Evolutionary conservation across 2,329 filamentous ascomycete genomes (phyloP).

Genomic region (Mollisiaceae sp.): DNA sequence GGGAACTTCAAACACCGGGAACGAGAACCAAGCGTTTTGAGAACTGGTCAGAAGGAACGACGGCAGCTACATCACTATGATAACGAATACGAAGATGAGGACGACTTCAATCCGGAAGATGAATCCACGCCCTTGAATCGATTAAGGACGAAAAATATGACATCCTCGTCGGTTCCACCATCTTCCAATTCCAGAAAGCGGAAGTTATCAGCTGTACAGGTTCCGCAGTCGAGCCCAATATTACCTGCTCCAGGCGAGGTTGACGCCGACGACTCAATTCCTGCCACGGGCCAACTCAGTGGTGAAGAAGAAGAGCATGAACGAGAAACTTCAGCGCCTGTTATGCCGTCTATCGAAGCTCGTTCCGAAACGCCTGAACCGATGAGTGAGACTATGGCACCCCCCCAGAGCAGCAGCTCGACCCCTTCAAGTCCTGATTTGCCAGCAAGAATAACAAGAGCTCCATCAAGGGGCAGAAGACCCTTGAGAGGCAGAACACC

Average conservation of each 20-base stretch:
- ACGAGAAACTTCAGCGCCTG: constrained; percentile 13
- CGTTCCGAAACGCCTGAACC: constrained; percentile 36
- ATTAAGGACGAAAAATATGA: constrained; percentile 46
- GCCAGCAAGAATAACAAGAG: constrained; percentile 24
- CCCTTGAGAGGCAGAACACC: constrained; percentile 38
- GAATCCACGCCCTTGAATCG: constrained; percentile 70
- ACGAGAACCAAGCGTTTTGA: constrained; percentile 66
- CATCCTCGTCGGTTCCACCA: constrained; percentile 22
- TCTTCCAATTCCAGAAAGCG: constrained; percentile 56
- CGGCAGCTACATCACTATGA: constrained; percentile 45
- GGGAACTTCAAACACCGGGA: constrained; percentile 61
- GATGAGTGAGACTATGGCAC: constrained; percentile 43
- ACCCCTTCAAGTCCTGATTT: constrained; percentile 30
- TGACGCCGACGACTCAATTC: constrained; percentile 34
- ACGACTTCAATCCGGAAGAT: constrained; percentile 66
- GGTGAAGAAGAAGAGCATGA: constrained; percentile 32
- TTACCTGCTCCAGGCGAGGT: constrained; percentile 20
- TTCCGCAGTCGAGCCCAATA: constrained; percentile 37
- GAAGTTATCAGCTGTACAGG: constrained; percentile 48
- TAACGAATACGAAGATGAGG: constrained; percentile 48
- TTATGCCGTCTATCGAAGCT: constrained; percentile 34
- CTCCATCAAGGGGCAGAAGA: constrained; percentile 33
- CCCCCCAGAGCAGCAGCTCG: constrained; percentile 42
- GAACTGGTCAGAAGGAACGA: constrained; percentile 44
- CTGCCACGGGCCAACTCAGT: constrained; percentile 33